Base-by-base conservation (phyloP, 805 yeast species). In the Saccharomyces paradoxus region DNA sequence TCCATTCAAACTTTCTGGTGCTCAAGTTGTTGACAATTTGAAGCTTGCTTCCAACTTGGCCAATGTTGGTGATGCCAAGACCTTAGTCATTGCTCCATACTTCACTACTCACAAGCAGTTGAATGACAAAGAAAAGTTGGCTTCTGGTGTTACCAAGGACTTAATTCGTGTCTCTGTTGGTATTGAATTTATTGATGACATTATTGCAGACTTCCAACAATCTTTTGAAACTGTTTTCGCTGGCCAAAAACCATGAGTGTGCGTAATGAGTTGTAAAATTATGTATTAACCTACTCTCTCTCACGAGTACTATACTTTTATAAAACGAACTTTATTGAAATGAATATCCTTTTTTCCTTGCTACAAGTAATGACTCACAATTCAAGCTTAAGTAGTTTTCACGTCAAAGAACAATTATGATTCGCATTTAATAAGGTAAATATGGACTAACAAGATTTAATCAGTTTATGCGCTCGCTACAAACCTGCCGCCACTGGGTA, bases 101-200 rank as follows among this genome's bases (percentile, higher is more conserved):
- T 89, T 81, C 74, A 94, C 98, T 46, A 92, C 98, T 27, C 99
- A 92, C 74, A 91, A 89, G 71, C 98, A 94, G 76, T 80, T 92
- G 67, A 72, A 76, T 46, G 89, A 87, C 49, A 87, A 83, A 60
- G 97, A 89, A 76, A 89, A 88, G 74, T 54, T 74, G 46, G 82
- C 86, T 13, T 78, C 95, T 50, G 97, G 97, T 73, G 97, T 92
- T 55, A 81, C 94, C 54, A 84, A 86, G 63, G 97, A 89, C 61
- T 80, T 89, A 67, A 83, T 92, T 64, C 85, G 99, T 76, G 85
- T 89, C 48, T 82, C 96, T 49, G 87, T 89, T 50, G 98, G 98
- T 68, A 86, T 89, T 53, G 98, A 91, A 76, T 84, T 81, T 70
- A 86, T 90, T 66, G 96, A 90, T 61, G 98, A 92, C 68, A 82